Base-by-base conservation (phyloP, 2,329 filamentous ascomycete species). In the Teratosphaeria pseudoeucalypti region DNA sequence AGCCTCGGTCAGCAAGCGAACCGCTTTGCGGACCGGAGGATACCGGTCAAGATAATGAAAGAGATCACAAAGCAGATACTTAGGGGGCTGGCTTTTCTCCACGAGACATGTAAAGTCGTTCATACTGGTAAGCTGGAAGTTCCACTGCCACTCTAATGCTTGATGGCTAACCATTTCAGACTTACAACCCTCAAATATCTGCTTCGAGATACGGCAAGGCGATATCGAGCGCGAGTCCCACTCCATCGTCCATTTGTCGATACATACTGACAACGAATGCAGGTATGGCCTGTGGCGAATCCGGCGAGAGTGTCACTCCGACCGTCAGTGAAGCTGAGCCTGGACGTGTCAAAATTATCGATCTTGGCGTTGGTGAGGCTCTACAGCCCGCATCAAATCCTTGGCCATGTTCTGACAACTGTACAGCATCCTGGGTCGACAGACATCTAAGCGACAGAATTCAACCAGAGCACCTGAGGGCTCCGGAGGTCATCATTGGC, bases 401-500 rank as follows among this genome's bases (percentile, higher is more conserved):
- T 32, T 5, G 27, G 14, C 56, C 19, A n/a, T 37, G 11, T 7
- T 57, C 55, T 52, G 6, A 47, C 55, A 12, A 19, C 14, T 14
- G 11, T 27, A 5, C 6, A 29, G 66, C 67, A 7, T 69, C 65
- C 52, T 69, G 62, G 60, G 47, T 54, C 5, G 54, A 64, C 10
- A 61, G 62, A 6, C 67, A 67, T 39, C 63, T 68, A 6, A 65
- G 61, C 1, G 63, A 68, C 52, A 37, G 65, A 4, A 67, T 68
- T 12, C 66, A 70, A 47, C 67, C 67, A 19, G 52, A 61, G 9
- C 58, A 67, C 6, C 63, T 71, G n/a, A 63, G 70, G 23, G 67
- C 70, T 19, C 69, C 69, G 10, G 68, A 72, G 58, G 63, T 71
- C 4, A 59, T 69, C 1, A 56, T 71, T 2, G 61, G 63, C 12